Evolutionary conservation across 768 basidiomycete species (phyloP).

Genomic region (Amanita phalloides): DNA sequence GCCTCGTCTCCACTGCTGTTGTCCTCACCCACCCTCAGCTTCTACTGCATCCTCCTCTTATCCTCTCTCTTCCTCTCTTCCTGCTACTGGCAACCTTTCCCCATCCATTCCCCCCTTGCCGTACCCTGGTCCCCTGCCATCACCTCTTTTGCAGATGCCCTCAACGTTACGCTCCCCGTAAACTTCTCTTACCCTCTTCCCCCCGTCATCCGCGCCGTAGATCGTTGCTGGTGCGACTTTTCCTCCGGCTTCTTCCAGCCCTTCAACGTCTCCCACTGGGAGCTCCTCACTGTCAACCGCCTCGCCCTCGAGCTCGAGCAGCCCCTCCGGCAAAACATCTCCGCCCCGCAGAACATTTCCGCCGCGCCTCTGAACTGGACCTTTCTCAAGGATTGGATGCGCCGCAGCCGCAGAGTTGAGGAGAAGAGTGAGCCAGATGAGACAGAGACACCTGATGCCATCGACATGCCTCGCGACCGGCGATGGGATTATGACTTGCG

Average conservation of each 20-base stretch:
- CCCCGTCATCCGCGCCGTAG: slow-evolving; percentile 50
- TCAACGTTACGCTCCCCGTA: slow-evolving; percentile 35
- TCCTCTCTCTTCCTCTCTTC: slow-evolving; percentile 78
- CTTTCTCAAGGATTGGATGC: background rate
- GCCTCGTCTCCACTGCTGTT: background rate
- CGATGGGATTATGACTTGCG: slow-evolving; percentile 56
- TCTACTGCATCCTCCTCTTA: slow-evolving; percentile 80
- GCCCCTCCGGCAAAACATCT: slow-evolving; percentile 10
- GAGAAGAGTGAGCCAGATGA: slow-evolving; percentile 2
- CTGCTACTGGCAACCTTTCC: slow-evolving; percentile 84
- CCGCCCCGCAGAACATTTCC: slow-evolving; percentile 11
- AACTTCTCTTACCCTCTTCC: slow-evolving; percentile 36
- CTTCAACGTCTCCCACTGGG: slow-evolving; percentile 71
- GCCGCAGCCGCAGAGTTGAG: background rate
- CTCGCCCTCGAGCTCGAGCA: slow-evolving; percentile 29
- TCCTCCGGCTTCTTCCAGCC: slow-evolving; percentile 61
- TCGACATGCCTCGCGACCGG: background rate
- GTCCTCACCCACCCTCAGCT: slow-evolving; percentile 29
- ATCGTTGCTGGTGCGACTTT: slow-evolving; percentile 85
- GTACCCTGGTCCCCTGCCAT: slow-evolving; percentile 59
- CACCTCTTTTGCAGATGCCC: slow-evolving; percentile 61
- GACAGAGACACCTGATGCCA: slow-evolving; percentile 10
- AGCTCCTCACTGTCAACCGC: slow-evolving; percentile 48
- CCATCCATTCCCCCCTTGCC: slow-evolving; percentile 50
- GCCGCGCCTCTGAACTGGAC: background rate